Conservation (phyloP, 495 filamentous ascomycete species). For the Lasiosphaeriaceae sp. region DNA sequence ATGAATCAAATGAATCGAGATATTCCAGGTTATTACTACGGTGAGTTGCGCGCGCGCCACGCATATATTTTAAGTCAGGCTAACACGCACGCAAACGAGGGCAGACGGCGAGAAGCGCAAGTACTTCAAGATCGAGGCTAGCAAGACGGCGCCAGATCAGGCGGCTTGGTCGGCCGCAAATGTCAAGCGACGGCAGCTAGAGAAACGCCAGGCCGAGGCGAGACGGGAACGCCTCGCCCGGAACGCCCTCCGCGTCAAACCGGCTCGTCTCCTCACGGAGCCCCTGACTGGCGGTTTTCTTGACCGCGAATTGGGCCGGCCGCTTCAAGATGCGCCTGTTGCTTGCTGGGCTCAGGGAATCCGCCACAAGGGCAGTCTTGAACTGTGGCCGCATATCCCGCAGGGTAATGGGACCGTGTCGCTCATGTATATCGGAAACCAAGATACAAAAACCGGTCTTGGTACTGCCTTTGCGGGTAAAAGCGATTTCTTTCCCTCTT, state of each 20-base stretch:
- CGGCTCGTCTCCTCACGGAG: slow-evolving; percentile 4
- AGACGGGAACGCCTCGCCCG: not conserved
- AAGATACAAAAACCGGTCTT: slow-evolving; percentile 17
- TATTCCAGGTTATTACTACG: no score
- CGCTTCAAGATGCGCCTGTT: not conserved
- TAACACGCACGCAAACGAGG: not conserved
- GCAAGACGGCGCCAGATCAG: slow-evolving; percentile 25
- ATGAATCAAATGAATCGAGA: no score
- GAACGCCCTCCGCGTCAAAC: slow-evolving; percentile 18
- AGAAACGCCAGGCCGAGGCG: slow-evolving; percentile 12
- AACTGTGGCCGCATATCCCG: not conserved
- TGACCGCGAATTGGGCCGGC: slow-evolving; percentile 9
- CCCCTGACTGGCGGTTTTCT: slow-evolving; percentile 14
- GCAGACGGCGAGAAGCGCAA: slow-evolving; percentile 40
- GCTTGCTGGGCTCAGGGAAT: slow-evolving; percentile 17
- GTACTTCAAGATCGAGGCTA: slow-evolving; percentile 46
- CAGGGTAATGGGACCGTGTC: not conserved
- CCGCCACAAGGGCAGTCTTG: slow-evolving; percentile 15
- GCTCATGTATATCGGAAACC: slow-evolving; percentile 23
- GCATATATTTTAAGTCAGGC: not conserved
- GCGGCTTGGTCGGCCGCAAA: slow-evolving; percentile 34
- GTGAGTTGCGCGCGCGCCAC: not conserved
- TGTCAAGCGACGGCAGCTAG: slow-evolving; percentile 35
- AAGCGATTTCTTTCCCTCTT: slow-evolving; percentile 10
- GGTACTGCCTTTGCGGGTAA: slow-evolving; percentile 29